Conservation (phyloP, 1,284 basidiomycete genomes). For the Ganoderma multipileum region DNA sequence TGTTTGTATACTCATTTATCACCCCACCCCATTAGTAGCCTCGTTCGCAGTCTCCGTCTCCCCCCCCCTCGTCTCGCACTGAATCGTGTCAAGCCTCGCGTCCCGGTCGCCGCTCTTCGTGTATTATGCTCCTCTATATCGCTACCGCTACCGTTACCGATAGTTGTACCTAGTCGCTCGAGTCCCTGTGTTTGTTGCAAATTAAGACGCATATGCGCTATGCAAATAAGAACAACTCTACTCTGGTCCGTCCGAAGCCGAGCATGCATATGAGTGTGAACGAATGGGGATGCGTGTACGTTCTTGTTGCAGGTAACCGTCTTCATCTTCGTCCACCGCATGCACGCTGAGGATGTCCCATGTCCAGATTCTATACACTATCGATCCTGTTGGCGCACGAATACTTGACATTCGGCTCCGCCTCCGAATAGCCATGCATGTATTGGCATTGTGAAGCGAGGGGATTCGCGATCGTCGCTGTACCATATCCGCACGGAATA, state of each 20-base stretch:
- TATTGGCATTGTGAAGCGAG: neutral
- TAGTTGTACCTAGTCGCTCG: neutral
- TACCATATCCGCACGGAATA: neutral
- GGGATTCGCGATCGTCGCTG: neutral
- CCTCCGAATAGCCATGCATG: too few relatives aligned
- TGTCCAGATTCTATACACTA: neutral
- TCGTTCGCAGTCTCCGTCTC: neutral
- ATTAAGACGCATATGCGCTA: neutral
- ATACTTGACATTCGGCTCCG: too few relatives aligned
- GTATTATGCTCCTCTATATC: conserved; percentile 1
- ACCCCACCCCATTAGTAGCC: neutral
- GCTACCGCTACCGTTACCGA: neutral
- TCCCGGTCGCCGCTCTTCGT: neutral
- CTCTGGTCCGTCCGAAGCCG: neutral
- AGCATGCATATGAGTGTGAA: too few relatives aligned
- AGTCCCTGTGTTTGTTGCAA: neutral
- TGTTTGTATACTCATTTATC: neutral
- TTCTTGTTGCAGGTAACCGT: too few relatives aligned
- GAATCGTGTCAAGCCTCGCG: neutral
- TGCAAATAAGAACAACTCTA: neutral
- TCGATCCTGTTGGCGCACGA: neutral
- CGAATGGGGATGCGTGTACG: too few relatives aligned
- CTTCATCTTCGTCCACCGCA: too few relatives aligned
- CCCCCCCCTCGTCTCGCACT: neutral
- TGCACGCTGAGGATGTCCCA: too few relatives aligned